phyloP scores from a whole-genome alignment of 805 yeast species.

The Candida pini region DNA sequence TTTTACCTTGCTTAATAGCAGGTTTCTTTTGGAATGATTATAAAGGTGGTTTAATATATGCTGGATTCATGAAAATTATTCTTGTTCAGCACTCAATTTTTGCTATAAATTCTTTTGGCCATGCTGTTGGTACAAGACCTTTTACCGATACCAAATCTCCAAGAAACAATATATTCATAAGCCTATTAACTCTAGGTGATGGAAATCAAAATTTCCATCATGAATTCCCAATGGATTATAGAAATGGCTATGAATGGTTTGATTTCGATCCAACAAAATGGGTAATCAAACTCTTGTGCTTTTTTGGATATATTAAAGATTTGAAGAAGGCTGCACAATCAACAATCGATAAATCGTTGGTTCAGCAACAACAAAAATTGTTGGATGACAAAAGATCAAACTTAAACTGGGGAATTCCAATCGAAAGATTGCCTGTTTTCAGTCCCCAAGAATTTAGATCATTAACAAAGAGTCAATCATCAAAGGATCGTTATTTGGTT shows the following conservation, averaged over 20 bases:
- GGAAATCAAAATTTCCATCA: slow-evolving; percentile 93
- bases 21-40: slow-evolving; percentile 70
- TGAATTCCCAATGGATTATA: slow-evolving; percentile 88
- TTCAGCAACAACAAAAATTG: slow-evolving; percentile 78
- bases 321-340: slow-evolving; percentile 52
- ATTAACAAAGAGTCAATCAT: slow-evolving; percentile 31
- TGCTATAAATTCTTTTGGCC: slow-evolving; percentile 79
- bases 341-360: slow-evolving; percentile 62
- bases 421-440: slow-evolving; percentile 73
- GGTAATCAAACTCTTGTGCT: slow-evolving; percentile 48
- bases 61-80: slow-evolving; percentile 68
- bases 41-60: slow-evolving; percentile 71
- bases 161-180: slow-evolving; percentile 58
- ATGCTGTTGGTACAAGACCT: slow-evolving; percentile 67
- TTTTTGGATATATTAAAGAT: slow-evolving; percentile 54
- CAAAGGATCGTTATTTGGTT: slow-evolving; percentile 48
- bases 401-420: slow-evolving; percentile 92
- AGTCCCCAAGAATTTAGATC: slow-evolving; percentile 40
- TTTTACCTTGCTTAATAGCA: slow-evolving; percentile 61
- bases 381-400: slow-evolving; percentile 71
- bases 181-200: slow-evolving; percentile 77
- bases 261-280: slow-evolving; percentile 87
- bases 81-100: slow-evolving; percentile 76
- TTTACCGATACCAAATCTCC: slow-evolving; percentile 72
- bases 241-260: slow-evolving; percentile 66